Evolutionary conservation across 768 basidiomycete species (phyloP).

Genomic region (Lactarius sanguifluus): DNA sequence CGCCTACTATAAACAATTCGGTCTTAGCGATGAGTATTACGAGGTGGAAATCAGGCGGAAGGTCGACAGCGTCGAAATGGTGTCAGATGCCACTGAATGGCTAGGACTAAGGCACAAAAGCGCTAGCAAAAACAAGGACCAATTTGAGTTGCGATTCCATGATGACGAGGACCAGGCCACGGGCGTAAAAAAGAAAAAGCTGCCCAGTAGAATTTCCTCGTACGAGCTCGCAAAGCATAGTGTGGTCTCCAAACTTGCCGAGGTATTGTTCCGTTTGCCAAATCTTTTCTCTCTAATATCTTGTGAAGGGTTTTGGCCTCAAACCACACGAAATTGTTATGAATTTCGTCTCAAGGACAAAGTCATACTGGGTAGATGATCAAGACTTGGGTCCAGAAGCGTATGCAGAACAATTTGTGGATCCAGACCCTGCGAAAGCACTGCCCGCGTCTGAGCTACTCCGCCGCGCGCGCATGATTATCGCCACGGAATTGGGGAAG

Average conservation of each 20-base stretch:
- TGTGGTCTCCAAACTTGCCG: slow-evolving; percentile 71
- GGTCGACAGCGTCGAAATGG: slow-evolving; percentile 81
- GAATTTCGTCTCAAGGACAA: slow-evolving; percentile 66
- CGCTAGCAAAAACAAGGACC: slow-evolving; percentile 54
- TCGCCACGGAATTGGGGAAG: slow-evolving; percentile 88
- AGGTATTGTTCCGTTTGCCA: slow-evolving; percentile 47
- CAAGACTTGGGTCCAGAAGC: slow-evolving; percentile 74
- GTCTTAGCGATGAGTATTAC: slow-evolving; percentile 73
- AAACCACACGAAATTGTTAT: slow-evolving; percentile 79
- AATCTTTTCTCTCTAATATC: slow-evolving; percentile 7
- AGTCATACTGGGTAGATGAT: slow-evolving; percentile 73
- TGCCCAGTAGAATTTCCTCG: slow-evolving; percentile 78
- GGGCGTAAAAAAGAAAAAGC: slow-evolving; percentile 64
- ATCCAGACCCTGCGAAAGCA: slow-evolving; percentile 59
- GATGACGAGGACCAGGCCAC: slow-evolving; percentile 61
- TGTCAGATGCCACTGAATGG: slow-evolving; percentile 92
- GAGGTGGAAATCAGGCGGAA: slow-evolving; percentile 63
- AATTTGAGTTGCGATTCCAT: slow-evolving; percentile 63
- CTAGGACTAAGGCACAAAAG: slow-evolving; percentile 80
- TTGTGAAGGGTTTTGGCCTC: slow-evolving; percentile 76
- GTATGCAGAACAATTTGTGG: slow-evolving; percentile 84
- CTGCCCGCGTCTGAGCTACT: slow-evolving; percentile 67
- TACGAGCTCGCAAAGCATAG: slow-evolving; percentile 85
- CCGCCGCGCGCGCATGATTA: slow-evolving; percentile 73
- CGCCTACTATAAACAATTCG: slow-evolving; percentile 65